Evolutionary conservation across 495 filamentous ascomycete species (phyloP), one percentile per base, ranked within the genome.

Genomic region (Aspergillus cavernicola): DNA sequence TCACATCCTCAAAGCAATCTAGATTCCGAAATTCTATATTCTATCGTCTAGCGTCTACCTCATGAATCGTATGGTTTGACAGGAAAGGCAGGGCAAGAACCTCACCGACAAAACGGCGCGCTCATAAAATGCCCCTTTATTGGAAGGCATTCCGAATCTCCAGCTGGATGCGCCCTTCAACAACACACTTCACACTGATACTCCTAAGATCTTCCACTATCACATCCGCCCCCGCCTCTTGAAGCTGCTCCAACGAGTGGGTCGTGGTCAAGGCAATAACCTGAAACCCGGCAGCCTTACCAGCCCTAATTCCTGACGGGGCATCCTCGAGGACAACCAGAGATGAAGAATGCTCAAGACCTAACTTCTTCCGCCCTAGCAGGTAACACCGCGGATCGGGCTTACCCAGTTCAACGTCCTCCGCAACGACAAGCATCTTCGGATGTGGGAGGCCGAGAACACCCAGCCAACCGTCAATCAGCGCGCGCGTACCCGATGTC

Each of bases 271-370:
- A 67, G n/a, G 85, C 92, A 37, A 96, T 70, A 4, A 98, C 93
- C 64, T 83, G 84, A 71, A 89, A 97, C 2, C 89, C 90, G 2
- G 93, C 92, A 1, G 84, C 88, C 70, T 93, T 95, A 19, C 93
- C 92, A 16, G 92, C 85, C 43, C 70, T 73, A 55, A 97, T 92
- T 3, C 93, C 93, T n/a, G 92, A 90, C 0, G 93, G 92, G 42
- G 88, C 86, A 69, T 98, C 93, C 67, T 98, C 93, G 6, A 98
- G 69, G 29, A 98, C 92, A 15, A 97, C 72, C 16, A 93, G 72
- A 12, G 77, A 68, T 11, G 66, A 67, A 1, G 76, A 72, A n/a
- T 75, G 64, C 31, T 64, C 61, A 19, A 93, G 66, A 0, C 74
- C 79, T 13, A 95, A 75, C 53, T 76, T 78, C 64, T 81, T 70